Evolutionary conservation across 768 basidiomycete genomes (phyloP), one percentile per base, ranked within the genome.

Genomic region (Panaeolus cyanescens): DNA sequence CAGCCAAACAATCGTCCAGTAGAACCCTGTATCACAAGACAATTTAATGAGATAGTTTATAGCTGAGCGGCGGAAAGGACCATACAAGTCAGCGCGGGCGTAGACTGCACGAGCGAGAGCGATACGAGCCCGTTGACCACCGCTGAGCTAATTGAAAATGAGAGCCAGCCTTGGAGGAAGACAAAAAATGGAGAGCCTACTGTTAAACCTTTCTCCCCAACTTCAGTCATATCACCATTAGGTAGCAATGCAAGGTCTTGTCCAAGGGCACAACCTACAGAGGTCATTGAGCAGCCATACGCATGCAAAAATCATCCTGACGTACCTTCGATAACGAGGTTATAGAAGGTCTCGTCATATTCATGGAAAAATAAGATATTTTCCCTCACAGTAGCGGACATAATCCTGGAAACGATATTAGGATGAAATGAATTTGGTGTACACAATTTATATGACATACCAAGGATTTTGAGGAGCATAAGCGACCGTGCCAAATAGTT

Each of bases 311-410:
- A 12, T 54, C 7, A 5, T 15, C 36, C 30, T 53, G 32, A 56
- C 70, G 4, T 45, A 89, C 92, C 91, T 77, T 95, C 92, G 4
- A 95, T 72, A 4, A 95, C 93, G 15, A 88, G 69, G 58, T 91
- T 83, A 66, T 96, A 96, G 65, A 93, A 96, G 0, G 79, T 80
- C 62, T 91, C 89, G 56, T 98, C 95, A 63, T 90, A 97, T 65
- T 88, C 83, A 72, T 96, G 91, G 9, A 89, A 94, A 76, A 99
- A 98, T 32, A 93, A 70, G 62, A 99, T 98, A 68, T 99, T 99
- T 40, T 95, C 92, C 34, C 90, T 85, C 55, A 98, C 84, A 2
- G 92, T 89, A 0, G 92, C 86, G 1, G 92, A 93, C 73, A 96
- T 82, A 42, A 97, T 86, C 91, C 90, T 91, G n/a, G n/a, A 30